A percentile compares a stretch with the other conserved stretches of the same genome.
These are phyloP conservation scores for Lichina pygmaea DNA, from an alignment of 495 filamentous ascomycete species.

Conservation along the genomic window DNA sequence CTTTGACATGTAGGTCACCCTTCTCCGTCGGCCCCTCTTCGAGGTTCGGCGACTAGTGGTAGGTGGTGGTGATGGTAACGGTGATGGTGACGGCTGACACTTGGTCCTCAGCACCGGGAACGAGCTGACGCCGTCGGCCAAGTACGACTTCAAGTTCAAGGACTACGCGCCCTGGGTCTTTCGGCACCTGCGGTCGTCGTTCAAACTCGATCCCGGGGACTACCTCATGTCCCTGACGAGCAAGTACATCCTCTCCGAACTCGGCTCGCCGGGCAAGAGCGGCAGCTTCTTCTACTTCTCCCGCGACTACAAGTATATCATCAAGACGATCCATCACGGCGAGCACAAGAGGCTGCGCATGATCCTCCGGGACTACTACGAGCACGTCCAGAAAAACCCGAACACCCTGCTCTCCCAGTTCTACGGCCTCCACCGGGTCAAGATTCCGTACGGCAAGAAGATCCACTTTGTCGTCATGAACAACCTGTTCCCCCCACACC, in stretches of 20 bases:
- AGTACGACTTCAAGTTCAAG: slow-evolving; percentile 99
- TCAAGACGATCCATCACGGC: slow-evolving; percentile 95
- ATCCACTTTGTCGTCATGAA: slow-evolving; percentile 99
- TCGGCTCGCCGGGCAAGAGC: slow-evolving; percentile 93
- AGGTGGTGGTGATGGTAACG: slow-evolving; percentile 3
- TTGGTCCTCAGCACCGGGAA: slow-evolving; percentile 52
- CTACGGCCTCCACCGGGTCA: slow-evolving; percentile 91
- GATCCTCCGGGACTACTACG: slow-evolving; percentile 79
- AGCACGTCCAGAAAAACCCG: slow-evolving; percentile 77
- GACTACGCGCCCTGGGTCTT: slow-evolving; percentile 99
- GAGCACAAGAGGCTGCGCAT: slow-evolving; percentile 90
- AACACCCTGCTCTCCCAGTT: slow-evolving; percentile 95
- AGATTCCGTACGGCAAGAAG: slow-evolving; percentile 94
- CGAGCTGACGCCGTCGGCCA: slow-evolving; percentile 88
- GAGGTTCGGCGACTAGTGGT: not conserved
- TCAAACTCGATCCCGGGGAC: slow-evolving; percentile 82
- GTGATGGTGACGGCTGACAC: not conserved
- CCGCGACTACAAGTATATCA: slow-evolving; percentile 98
- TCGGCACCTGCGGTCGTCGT: slow-evolving; percentile 67
- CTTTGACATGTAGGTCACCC: slow-evolving; percentile 59
- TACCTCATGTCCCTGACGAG: slow-evolving; percentile 96
- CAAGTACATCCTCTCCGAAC: slow-evolving; percentile 93
- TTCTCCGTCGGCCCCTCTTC: no score
- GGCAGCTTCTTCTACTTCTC: slow-evolving; percentile 99
- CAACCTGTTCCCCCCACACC: slow-evolving; percentile 91